Conservation (phyloP, 2,329 filamentous ascomycete species). For the Achaetomium macrosporum region DNA sequence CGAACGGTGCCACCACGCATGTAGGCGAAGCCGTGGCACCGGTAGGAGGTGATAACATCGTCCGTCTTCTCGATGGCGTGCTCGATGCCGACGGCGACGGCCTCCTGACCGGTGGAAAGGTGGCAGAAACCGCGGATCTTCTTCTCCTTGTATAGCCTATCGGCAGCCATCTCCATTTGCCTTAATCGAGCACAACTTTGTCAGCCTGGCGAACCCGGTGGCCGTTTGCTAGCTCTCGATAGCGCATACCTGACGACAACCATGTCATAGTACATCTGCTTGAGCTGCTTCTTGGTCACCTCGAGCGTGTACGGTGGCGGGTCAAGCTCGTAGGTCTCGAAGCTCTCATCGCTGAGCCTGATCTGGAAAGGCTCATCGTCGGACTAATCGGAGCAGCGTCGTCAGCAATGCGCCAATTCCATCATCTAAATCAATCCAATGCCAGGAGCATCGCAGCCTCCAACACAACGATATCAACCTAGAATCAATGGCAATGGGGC, state of each 20-base stretch:
- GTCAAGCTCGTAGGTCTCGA: conserved; percentile 99
- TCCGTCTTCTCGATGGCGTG: conserved; percentile 87
- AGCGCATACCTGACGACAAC: conserved; percentile 74
- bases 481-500: not conserved
- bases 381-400: conserved; percentile 51
- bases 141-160: conserved; percentile 99
- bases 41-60: conserved; percentile 95
- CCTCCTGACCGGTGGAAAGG: conserved; percentile 95
- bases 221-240: not conserved
- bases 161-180: conserved; percentile 99
- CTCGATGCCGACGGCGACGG: conserved; percentile 94
- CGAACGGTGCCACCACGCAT: conserved; percentile 91
- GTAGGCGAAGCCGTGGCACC: conserved; percentile 96
- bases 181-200: conserved; percentile 40
- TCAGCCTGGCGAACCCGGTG: not conserved
- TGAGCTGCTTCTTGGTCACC: conserved; percentile 95
- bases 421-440: not conserved
- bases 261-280: conserved; percentile 99
- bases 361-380: conserved; percentile 92
- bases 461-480: not conserved
- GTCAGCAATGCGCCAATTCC: conserved; percentile 13
- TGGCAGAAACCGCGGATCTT: conserved; percentile 99
- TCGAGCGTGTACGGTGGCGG: conserved; percentile 88
- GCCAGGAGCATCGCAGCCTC: not conserved
- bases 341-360: conserved; percentile 93